Percentiles rank a stretch among this genome's conserved stretches.
phyloP scores from a whole-genome alignment of 2,329 filamentous ascomycete species.

The Pseudocercospora fuligena region DNA sequence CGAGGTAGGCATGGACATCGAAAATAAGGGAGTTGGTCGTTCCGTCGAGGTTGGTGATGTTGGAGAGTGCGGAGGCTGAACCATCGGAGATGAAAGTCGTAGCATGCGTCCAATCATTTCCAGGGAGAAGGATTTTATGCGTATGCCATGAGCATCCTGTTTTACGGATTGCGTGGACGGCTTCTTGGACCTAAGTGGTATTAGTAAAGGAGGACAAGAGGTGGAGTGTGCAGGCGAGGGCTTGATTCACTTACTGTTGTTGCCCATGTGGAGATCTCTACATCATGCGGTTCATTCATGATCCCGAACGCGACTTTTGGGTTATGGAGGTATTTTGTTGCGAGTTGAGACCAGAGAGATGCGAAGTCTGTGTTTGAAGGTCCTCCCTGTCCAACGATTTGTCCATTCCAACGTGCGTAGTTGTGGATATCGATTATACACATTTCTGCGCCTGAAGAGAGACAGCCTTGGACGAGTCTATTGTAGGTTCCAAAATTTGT shows the following conservation, averaged over 20 bases:
- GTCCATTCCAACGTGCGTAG: slow-evolving; percentile 55
- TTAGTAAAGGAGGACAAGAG: too few relatives aligned
- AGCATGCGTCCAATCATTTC: slow-evolving; percentile 57
- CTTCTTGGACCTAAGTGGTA: slow-evolving; percentile 65
- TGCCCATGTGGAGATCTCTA: slow-evolving; percentile 62
- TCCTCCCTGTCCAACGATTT: slow-evolving; percentile 69
- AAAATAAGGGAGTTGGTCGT: slow-evolving; percentile 43
- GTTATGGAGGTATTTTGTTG: slow-evolving; percentile 61
- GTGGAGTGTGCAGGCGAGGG: too few relatives aligned
- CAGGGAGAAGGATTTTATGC: slow-evolving; percentile 69
- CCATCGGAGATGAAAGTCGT: slow-evolving; percentile 35
- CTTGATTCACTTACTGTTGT: too few relatives aligned
- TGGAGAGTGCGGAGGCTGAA: slow-evolving; percentile 35
- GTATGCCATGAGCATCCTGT: slow-evolving; percentile 61
- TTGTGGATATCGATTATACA: slow-evolving; percentile 42
- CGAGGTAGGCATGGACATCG: slow-evolving; percentile 50
- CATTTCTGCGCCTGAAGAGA: slow-evolving; percentile 43
- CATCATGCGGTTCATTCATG: slow-evolving; percentile 66
- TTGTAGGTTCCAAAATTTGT: slow-evolving; percentile 37
- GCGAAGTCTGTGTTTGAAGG: slow-evolving; percentile 64
- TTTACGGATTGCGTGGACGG: slow-evolving; percentile 67
- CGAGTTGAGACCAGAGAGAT: slow-evolving; percentile 60
- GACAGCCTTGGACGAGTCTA: slow-evolving; percentile 37
- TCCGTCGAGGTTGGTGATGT: slow-evolving; percentile 39
- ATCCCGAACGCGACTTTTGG: slow-evolving; percentile 65